Base-by-base conservation (phyloP, 169 alveolate species). In the Hepatocystis sp. region DNA sequence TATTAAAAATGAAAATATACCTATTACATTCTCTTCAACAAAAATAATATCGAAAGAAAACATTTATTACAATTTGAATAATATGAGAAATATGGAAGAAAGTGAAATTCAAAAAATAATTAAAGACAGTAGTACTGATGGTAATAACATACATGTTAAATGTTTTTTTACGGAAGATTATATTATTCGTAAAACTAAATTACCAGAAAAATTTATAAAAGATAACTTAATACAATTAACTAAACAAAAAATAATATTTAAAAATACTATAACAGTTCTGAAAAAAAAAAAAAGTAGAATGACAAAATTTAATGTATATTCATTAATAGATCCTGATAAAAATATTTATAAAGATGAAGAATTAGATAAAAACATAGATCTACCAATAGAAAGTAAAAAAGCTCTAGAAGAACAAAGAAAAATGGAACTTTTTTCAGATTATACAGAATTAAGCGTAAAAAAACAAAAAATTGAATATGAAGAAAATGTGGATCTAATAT, bases 161-260 rank as follows among this genome's bases (percentile, higher is more conserved):
- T 32, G 55, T 4, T 56, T 71, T 42, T 71, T 71, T n/a, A 71
- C 86, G 15, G 86, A 71, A 44, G 86, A 71, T 13, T 58, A 44
- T 23, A 15, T 71, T 25, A 40, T 58, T 34, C 76, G 58, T 39
- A 71, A 71, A 19, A 71, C 58, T 2, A 42, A 40, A 1, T 28
- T 71, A 0, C 44, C 78, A 36, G 76, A 71, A 30, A 30, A 63
- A 64, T 55, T 56, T 8, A 25, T 71, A 17, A 60, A 63, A 36
- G 86, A 71, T 7, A 56, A 39, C 3, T 28, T 71, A 71, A 71
- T 58, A 56, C 55, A 71, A 63, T 63, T 71, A 71, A n/a, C 25
- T 42, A 2, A 55, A 10, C 42, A 36, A 44, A 71, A 71, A 5
- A 49, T 71, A 44, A 23, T 71, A 25, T 63, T 58, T 4, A 71